phyloP scores from a whole-genome alignment of 495 filamentous ascomycete genomes.

The Aspergillus sclerotiicarbonarius region DNA sequence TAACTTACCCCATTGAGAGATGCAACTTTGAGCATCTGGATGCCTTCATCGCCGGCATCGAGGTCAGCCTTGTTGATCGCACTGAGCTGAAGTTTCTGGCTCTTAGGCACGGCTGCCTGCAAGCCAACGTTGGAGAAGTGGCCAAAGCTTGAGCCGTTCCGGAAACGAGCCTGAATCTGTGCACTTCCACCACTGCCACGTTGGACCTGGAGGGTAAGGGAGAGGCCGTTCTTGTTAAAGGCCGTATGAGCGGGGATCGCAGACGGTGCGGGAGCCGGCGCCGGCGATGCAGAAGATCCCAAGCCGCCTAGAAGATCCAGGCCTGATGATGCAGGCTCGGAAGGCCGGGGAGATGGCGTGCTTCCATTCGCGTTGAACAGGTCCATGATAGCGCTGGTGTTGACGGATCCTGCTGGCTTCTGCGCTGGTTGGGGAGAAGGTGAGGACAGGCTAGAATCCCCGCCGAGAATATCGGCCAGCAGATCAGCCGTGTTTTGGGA shows the following conservation, averaged over 20 bases:
- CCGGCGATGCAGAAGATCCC: constrained; percentile 43
- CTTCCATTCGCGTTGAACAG: constrained; percentile 56
- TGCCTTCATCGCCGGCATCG: constrained; percentile 74
- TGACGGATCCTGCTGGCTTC: constrained; percentile 42
- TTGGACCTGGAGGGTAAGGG: constrained; percentile 77
- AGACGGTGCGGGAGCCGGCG: constrained; percentile 40
- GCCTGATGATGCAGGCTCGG: constrained; percentile 41
- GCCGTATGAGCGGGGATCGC: constrained; percentile 57
- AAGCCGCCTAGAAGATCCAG: constrained; percentile 48
- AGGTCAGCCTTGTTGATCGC: constrained; percentile 80
- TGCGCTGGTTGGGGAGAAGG: constrained; percentile 54
- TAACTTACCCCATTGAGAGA: constrained; percentile 81
- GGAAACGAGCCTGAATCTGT: constrained; percentile 80
- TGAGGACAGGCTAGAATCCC: constrained; percentile 48
- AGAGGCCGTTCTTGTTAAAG: constrained; percentile 83
- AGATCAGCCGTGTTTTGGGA: constrained; percentile 78
- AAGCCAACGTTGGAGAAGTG: constrained; percentile 70
- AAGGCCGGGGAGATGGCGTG: constrained; percentile 36
- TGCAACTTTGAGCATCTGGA: constrained; percentile 80
- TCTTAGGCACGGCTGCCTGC: constrained; percentile 95
- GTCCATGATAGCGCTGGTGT: constrained; percentile 82
- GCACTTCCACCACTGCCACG: constrained; percentile 65
- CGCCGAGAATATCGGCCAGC: constrained; percentile 75
- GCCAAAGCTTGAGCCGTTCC: constrained; percentile 65
- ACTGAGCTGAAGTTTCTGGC: constrained; percentile 85